Percentiles rank a stretch among this genome's conserved stretches.
Evolutionary conservation across 345 rosid genomes (phyloP).

Genomic region (Bruguiera gymnorhiza): DNA sequence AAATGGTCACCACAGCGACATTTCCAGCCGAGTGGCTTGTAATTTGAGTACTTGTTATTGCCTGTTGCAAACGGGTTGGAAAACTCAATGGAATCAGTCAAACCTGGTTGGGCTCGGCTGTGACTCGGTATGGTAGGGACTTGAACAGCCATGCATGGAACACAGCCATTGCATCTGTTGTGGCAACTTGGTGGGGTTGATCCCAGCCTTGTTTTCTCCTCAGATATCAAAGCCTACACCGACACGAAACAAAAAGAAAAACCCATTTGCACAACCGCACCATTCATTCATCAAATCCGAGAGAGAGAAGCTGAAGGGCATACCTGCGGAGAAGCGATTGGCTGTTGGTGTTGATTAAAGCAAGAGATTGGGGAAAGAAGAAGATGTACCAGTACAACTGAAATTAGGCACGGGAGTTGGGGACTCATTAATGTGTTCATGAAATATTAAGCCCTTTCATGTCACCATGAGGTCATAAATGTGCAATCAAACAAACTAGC

Average conservation of each 20-base stretch:
- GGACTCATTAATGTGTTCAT: constrained; percentile 23
- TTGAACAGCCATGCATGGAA: constrained; percentile 88
- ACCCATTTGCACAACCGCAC: neutral
- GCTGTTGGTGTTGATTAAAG: constrained; percentile 10
- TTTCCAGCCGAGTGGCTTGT: constrained; percentile 95
- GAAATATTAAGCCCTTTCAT: constrained; percentile 6
- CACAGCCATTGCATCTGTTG: constrained; percentile 79
- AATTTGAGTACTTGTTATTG: constrained; percentile 62
- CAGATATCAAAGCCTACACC: constrained; percentile 42
- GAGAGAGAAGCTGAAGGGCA: neutral
- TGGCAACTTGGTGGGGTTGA: constrained; percentile 90
- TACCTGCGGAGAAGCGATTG: constrained; percentile 24
- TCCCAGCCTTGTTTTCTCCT: constrained; percentile 76
- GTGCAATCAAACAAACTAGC: neutral
- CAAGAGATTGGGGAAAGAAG: constrained; percentile 29
- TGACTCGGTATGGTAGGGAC: constrained; percentile 54
- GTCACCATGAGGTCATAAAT: constrained; percentile 12
- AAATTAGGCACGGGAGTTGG: neutral
- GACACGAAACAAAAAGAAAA: neutral
- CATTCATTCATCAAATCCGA: neutral
- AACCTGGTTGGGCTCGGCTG: constrained; percentile 17
- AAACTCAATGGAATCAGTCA: constrained; percentile 15
- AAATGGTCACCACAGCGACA: constrained; percentile 68
- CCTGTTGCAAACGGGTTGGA: constrained; percentile 35
- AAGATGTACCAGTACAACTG: constrained; percentile 7